Percentiles rank a stretch among this genome's conserved stretches.
Conservation (phyloP, 352 stramenopile species). For the Pelagophyceae sp. region DNA sequence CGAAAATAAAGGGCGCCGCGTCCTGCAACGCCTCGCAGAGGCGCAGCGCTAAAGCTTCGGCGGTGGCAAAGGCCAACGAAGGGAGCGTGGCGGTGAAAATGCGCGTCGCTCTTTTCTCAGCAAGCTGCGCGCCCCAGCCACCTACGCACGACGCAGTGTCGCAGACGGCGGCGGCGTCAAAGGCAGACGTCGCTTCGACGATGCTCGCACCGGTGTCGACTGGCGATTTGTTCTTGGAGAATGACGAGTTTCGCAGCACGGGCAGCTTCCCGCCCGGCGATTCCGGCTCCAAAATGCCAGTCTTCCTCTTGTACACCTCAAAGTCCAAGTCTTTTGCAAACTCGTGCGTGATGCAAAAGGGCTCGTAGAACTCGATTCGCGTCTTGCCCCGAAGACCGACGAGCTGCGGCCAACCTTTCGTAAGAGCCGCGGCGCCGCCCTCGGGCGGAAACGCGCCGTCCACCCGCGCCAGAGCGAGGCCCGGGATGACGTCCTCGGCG, state of each 20-base stretch:
- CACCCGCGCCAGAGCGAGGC: not conserved
- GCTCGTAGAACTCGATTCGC: slow-evolving; percentile 22
- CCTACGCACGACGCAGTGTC: not conserved
- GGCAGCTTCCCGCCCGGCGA: not conserved
- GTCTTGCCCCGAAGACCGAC: too few relatives aligned
- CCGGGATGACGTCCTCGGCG: not conserved
- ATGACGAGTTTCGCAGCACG: not conserved
- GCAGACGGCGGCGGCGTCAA: not conserved
- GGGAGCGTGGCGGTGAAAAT: not conserved
- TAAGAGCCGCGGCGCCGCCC: not conserved
- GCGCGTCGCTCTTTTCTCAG: too few relatives aligned
- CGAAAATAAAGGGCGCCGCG: not conserved
- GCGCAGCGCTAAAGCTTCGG: not conserved
- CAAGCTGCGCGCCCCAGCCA: too few relatives aligned
- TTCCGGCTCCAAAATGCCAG: too few relatives aligned
- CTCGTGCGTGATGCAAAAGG: slow-evolving; percentile 1
- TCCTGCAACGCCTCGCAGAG: not conserved
- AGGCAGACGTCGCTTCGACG: not conserved
- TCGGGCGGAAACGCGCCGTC: not conserved
- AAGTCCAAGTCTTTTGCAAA: not conserved
- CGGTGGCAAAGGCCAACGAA: not conserved
- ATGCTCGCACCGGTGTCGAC: not conserved
- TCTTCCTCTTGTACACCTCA: too few relatives aligned
- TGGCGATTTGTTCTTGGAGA: not conserved
- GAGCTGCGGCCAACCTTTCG: not conserved